phyloP scores from a whole-genome alignment of 2,329 filamentous ascomycete genomes.

The Cytospora piceicola region DNA sequence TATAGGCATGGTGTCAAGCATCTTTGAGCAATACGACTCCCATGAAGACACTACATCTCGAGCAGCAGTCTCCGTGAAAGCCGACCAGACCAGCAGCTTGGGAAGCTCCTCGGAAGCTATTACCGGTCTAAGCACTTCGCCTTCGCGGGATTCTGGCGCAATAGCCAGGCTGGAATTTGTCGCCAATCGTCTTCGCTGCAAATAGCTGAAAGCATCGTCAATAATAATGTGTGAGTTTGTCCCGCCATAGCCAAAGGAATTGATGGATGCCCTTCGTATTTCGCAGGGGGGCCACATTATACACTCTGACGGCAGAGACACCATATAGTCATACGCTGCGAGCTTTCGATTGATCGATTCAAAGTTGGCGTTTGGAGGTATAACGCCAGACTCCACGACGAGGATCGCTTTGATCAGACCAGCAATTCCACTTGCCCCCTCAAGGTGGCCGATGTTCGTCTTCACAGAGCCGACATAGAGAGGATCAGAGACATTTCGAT shows the following conservation, averaged over 20 bases:
- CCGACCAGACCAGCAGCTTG: neutral
- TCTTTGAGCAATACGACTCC: neutral
- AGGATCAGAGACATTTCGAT: slow-evolving; percentile 26
- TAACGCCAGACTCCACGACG: slow-evolving; percentile 30
- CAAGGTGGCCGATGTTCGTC: slow-evolving; percentile 24
- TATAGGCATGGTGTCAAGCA: too few relatives aligned
- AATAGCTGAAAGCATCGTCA: slow-evolving; percentile 8
- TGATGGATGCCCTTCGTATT: slow-evolving; percentile 5
- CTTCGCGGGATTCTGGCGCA: neutral
- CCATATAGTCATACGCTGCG: neutral
- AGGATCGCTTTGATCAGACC: slow-evolving; percentile 32
- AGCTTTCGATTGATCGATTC: slow-evolving; percentile 26
- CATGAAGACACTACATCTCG: neutral
- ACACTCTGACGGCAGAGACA: neutral
- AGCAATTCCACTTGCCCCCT: slow-evolving; percentile 30
- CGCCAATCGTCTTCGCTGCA: neutral
- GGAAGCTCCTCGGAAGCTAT: too few relatives aligned
- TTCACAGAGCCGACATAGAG: slow-evolving; percentile 13
- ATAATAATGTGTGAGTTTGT: slow-evolving; percentile 1
- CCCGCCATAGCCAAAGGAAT: slow-evolving; percentile 13
- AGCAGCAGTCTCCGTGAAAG: neutral
- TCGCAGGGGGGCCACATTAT: neutral
- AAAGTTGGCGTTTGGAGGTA: slow-evolving; percentile 29
- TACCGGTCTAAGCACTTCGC: too few relatives aligned
- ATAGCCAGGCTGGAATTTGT: neutral